These are phyloP conservation scores for Trichoderma sp. DNA, from an alignment of 2,329 filamentous ascomycete genomes.

Conservation along the genomic window DNA sequence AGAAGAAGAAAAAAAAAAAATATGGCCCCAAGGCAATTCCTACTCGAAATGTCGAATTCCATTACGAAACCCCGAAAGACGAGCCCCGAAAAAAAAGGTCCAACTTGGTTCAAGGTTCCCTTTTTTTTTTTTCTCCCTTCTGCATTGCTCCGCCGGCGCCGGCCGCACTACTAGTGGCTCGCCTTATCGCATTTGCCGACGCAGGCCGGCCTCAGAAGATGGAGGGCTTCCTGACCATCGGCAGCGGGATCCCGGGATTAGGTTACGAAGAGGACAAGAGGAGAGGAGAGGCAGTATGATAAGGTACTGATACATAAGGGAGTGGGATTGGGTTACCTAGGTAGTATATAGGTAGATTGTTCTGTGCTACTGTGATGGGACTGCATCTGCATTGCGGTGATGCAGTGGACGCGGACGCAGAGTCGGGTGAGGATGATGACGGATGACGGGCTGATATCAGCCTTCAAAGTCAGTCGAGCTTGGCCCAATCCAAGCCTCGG, in stretches of 20 bases:
- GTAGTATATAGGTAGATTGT: no score
- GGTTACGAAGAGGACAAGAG: no score
- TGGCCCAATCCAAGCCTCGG: neutral
- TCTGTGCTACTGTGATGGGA: neutral
- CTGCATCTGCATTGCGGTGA: neutral
- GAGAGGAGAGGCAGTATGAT: no score
- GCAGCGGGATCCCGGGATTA: slow-evolving; percentile 14
- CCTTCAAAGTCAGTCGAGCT: neutral
- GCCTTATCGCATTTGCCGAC: slow-evolving; percentile 26
- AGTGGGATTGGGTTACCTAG: neutral
- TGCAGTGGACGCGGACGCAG: neutral
- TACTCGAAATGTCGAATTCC: neutral
- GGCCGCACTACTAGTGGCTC: neutral
- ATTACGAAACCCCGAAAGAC: slow-evolving; percentile 15
- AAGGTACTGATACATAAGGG: neutral
- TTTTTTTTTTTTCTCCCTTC: neutral
- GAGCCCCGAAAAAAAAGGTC: slow-evolving; percentile 1
- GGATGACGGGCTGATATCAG: no score
- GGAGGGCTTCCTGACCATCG: slow-evolving; percentile 14
- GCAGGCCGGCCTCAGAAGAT: slow-evolving; percentile 26
- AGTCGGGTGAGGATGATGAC: no score
- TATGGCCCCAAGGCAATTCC: neutral
- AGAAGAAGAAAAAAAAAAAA: neutral
- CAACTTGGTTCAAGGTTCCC: neutral
- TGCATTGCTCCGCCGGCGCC: slow-evolving; percentile 20